Conservation (phyloP, 169 alveolate species). For the Cryptosporidium ubiquitum region DNA sequence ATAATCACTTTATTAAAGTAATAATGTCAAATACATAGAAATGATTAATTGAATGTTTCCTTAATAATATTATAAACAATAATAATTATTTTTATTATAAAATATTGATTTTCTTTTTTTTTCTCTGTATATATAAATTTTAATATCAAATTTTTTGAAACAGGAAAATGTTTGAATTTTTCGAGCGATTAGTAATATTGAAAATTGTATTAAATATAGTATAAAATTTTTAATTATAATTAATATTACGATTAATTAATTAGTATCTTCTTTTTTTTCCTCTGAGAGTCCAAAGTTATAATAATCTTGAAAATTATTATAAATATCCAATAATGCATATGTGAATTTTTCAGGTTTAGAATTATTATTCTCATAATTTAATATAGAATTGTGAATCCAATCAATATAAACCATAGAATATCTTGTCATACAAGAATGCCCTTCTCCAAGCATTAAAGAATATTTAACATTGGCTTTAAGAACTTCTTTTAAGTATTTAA, state of each 20-base stretch:
- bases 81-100: no score
- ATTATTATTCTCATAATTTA: background rate
- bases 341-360: constrained; percentile 30
- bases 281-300: background rate
- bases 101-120: no score
- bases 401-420: constrained; percentile 62
- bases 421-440: constrained; percentile 38
- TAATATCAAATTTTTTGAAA: background rate
- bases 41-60: no score
- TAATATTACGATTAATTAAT: background rate
- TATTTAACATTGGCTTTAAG: constrained; percentile 45
- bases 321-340: constrained; percentile 11
- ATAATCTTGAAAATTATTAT: background rate
- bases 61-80: no score
- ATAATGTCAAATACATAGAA: no score
- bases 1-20: no score
- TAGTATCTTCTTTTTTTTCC: background rate
- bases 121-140: background rate
- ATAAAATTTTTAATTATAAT: background rate
- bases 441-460: constrained; percentile 41
- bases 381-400: constrained; percentile 46
- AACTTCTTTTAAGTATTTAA: background rate
- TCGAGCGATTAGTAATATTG: constrained; percentile 3
- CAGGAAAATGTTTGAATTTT: background rate
- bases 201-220: background rate